Evolutionary conservation across 768 basidiomycete species (phyloP), one percentile per base, ranked within the genome.

Genomic region (Lentinus tigrinus): DNA sequence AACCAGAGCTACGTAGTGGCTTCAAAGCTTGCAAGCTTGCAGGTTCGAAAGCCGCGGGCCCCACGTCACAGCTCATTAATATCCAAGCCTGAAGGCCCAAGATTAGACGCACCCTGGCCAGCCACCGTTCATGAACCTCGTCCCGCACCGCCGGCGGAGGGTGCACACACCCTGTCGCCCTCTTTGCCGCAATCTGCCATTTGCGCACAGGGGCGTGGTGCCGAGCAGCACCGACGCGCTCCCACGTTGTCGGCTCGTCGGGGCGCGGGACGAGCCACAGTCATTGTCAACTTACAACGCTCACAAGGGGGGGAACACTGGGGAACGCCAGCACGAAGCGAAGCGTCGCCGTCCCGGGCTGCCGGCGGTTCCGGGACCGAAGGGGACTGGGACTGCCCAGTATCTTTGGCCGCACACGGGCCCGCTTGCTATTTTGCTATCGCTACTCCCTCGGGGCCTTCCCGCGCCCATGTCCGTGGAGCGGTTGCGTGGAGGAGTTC

Each of bases 321-420:
- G n/a, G 40, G 52, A 42, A 28, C 24, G 24, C 27, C 14, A n/a
- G 40, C n/a, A 14, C 37, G 16, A 39, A 37, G 28, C 40, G 56
- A 56, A 52, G 56, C 43, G 49, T 14, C 21, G 42, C 49, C 56
- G 56, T 57, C 31, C 56, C 56, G 56, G 38, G 4, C 19, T 26
- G 3, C 56, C 56, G 56, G 49, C 43, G 42, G 51, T 38, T n/a
- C 54, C 54, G 54, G 47, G 47, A 28, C 46, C 43, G 43, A 46
- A 11, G 54, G 17, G 19, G 17, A n/a, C n/a, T n/a, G n/a, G n/a
- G n/a, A n/a, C n/a, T n/a, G n/a, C n/a, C n/a, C 44, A 11, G 40
- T 53, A 19, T 26, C 27, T n/a, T 43, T 39, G 14, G 28, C 28
- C 11, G 28, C 42, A 6, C 26, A 31, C 43, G 39, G 8, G 42